Evolutionary conservation across 306 rosid genomes (phyloP).

Genomic region (Amphicarpaea edgeworthii): DNA sequence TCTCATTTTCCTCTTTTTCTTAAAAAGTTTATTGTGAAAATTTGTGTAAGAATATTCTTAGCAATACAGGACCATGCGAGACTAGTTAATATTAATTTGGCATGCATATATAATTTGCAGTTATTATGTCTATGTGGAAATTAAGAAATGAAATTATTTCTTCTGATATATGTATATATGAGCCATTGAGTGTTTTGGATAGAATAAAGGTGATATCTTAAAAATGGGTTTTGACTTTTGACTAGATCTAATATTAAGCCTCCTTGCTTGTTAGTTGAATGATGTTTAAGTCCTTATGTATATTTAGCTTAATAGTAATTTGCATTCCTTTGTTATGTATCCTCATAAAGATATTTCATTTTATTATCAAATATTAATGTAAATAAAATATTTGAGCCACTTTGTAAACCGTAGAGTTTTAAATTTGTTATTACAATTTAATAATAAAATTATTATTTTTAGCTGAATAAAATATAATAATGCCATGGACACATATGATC

Average conservation of each 20-base stretch:
- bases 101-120: background rate
- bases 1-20: background rate
- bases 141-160: too few species aligned
- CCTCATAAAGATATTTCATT: too few species aligned
- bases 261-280: background rate
- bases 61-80: background rate
- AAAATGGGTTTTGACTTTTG: background rate
- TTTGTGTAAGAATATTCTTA: background rate
- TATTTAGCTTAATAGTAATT: background rate
- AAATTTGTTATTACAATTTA: background rate
- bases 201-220: background rate
- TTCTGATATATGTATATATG: background rate
- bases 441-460: background rate
- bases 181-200: background rate
- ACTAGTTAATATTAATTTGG: background rate
- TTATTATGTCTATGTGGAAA: background rate
- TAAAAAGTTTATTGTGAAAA: background rate
- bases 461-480: background rate
- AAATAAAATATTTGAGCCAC: background rate
- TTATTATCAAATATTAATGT: too few species aligned
- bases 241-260: background rate
- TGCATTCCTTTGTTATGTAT: background rate
- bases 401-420: background rate
- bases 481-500: background rate
- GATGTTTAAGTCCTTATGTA: background rate